Evolutionary conservation across 495 filamentous ascomycete genomes (phyloP).

Genomic region (Lentithecium fluviatile): DNA sequence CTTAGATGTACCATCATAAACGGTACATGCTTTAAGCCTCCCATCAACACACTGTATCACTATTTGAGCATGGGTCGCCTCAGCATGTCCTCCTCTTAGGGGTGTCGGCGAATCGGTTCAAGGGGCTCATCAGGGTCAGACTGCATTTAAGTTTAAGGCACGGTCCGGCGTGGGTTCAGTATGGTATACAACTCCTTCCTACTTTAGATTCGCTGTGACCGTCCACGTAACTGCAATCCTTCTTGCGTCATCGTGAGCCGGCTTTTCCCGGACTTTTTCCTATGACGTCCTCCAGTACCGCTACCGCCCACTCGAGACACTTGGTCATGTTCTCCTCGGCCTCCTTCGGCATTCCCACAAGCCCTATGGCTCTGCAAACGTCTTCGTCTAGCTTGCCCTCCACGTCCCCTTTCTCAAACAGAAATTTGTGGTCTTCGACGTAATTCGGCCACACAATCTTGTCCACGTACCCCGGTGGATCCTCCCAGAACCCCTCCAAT

Average conservation of each 20-base stretch:
- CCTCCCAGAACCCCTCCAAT: constrained; percentile 82
- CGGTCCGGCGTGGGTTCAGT: too few species aligned
- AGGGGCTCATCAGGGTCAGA: background rate
- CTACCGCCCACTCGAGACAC: constrained; percentile 40
- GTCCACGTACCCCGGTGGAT: constrained; percentile 92
- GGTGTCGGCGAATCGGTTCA: background rate
- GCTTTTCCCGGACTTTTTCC: background rate
- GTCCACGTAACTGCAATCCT: background rate
- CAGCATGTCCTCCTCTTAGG: background rate
- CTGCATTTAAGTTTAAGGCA: background rate
- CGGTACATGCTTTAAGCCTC: background rate
- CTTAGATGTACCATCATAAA: constrained; percentile 7
- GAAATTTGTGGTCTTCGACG: constrained; percentile 69
- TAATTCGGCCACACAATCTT: constrained; percentile 95
- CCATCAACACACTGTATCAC: background rate
- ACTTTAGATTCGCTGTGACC: too few species aligned
- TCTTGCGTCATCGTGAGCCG: background rate
- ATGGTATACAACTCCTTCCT: too few species aligned
- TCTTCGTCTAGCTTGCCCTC: constrained; percentile 52
- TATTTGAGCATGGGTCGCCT: too few species aligned
- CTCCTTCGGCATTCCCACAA: constrained; percentile 42
- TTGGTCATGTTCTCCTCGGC: constrained; percentile 36
- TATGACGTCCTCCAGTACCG: constrained; percentile 26
- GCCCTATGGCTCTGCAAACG: constrained; percentile 47
- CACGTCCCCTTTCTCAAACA: constrained; percentile 67